Base-by-base conservation (phyloP, 768 basidiomycete genomes). In the Rhodotorula kratochvilovae region DNA sequence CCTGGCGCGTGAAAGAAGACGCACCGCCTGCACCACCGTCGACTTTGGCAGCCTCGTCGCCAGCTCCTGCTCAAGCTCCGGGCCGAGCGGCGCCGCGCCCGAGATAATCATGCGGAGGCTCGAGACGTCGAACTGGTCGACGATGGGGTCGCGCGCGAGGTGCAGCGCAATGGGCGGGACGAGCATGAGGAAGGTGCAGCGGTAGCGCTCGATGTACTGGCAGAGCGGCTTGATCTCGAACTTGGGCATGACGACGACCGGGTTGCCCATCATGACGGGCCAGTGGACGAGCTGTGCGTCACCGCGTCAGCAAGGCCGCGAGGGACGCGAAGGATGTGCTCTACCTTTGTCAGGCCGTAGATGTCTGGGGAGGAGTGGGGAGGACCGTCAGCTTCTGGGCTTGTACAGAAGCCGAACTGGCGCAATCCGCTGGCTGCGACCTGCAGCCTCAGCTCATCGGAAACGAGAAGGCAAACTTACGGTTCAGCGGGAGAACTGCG, bases 201-300 rank as follows among this genome's bases (percentile, higher is more conserved):
- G 85, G 81, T 90, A 90, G 62, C 82, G 83, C 73, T 88, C 83
- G 61, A 95, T 85, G 66, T 85, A 82, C 19, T 82, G 80, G 71
- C 89, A 89, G 76, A 90, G 90, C 60, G 81, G 78, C 2, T 82
- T 82, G 4, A 89, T 88, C 71, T 92, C 89, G 78, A 92, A 94
- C 29, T 85, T 85, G 2, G 85, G 80, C 79, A 88, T 84, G 62
- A 91, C 81, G 36, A 87, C 82, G 6, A 86, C 81, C 0, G 88
- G 84, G 0, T 82, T 77, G 4, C 87, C 87, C 13, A 77, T 72
- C 12, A 80, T 75, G 67, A 89, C 80, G 0, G 88, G 87, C 72
- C 86, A 85, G 64, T 85, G 83, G 1, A 91, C 67, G n/a, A 89
- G 81, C 67, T 87, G 88, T 63, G 42, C 70, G 75, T 25, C 53